Evolutionary conservation across 257 asterid genomes (phyloP), one percentile per base, ranked within the genome.

Genomic region (Verbascum thapsus): DNA sequence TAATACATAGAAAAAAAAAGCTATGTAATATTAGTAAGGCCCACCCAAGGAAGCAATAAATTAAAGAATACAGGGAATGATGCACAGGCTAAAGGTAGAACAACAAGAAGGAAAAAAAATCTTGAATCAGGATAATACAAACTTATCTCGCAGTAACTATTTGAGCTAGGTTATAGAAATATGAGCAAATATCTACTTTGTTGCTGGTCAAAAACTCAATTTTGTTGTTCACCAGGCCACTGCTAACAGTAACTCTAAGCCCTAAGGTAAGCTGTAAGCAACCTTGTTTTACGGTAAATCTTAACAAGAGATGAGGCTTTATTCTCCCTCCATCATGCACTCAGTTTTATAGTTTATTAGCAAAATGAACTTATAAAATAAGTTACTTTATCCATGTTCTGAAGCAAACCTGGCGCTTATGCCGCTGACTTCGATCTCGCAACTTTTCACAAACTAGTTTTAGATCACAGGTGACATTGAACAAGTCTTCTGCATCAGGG

Each of bases 401-500:
- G 61, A 73, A 59, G 37, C 80, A 63, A 66, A 92, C 97, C 97
- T 85, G 96, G 50, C 96, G 97, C 74, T 85, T 89, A 78, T 87
- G 95, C 53, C 99, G 80, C 74, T 83, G 94, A 71, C 76, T 85
- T 68, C 94, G 90, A 80, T 92, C 96, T 70, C 77, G 70, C 72
- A 92, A 75, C 81, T 82, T 89, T 71, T 83, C 96, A 69, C 96
- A 89, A 42, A 92, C 95, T 47, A 89, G 77, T 72, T 92, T 92
- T 74, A 92, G 76, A 79, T 92, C 99, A 70, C 99, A 92, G 10
- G 97, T 92, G 57, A 92, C 97, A 20, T 92, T 92, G 87, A 92
- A 92, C 80, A 89, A 78, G 85, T 83, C 95, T 85, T 92, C 99
- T 3, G 97, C 99, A 76, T 92, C 99, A 48, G 94, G 97, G 78